Evolutionary conservation across 805 yeast species (phyloP).

Genomic region (Nakazawaea siamensis): DNA sequence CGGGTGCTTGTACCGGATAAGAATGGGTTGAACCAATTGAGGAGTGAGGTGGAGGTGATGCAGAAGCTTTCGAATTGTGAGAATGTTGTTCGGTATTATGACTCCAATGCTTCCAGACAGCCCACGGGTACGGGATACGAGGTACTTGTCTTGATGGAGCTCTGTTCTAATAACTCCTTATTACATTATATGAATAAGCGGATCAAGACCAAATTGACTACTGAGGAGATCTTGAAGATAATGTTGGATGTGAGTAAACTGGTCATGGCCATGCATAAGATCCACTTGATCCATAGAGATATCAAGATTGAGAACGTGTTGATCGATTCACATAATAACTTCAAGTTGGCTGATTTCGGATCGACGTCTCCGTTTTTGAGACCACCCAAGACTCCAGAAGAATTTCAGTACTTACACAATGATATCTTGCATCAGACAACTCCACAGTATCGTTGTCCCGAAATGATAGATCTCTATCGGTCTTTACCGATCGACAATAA

Average conservation of each 20-base stretch:
- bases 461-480: slow-evolving; percentile 84
- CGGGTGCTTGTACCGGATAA: slow-evolving; percentile 70
- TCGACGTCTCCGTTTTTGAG: slow-evolving; percentile 66
- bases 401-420: slow-evolving; percentile 68
- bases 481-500: slow-evolving; percentile 85
- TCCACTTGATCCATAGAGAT: slow-evolving; percentile 82
- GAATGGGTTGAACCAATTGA: slow-evolving; percentile 50
- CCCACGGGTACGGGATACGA: slow-evolving; percentile 56
- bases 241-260: slow-evolving; percentile 78
- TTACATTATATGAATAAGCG: slow-evolving; percentile 87
- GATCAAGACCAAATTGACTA: slow-evolving; percentile 68
- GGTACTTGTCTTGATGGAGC: slow-evolving; percentile 87
- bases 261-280: slow-evolving; percentile 75
- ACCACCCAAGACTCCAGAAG: slow-evolving; percentile 70
- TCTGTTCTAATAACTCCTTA: slow-evolving; percentile 80
- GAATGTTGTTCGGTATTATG: slow-evolving; percentile 61
- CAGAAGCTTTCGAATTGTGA: slow-evolving; percentile 47
- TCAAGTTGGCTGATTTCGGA: slow-evolving; percentile 91
- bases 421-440: slow-evolving; percentile 89
- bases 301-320: slow-evolving; percentile 91
- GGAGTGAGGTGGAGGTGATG: slow-evolving; percentile 80
- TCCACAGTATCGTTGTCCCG: slow-evolving; percentile 93
- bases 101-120: slow-evolving; percentile 65
- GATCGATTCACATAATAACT: slow-evolving; percentile 59
- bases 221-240: slow-evolving; percentile 71